Percentiles rank a stretch among this genome's conserved stretches.
These are phyloP conservation scores for Chlorella sp. DNA, from an alignment of 139 green algal genomes.

Conservation along the genomic window DNA sequence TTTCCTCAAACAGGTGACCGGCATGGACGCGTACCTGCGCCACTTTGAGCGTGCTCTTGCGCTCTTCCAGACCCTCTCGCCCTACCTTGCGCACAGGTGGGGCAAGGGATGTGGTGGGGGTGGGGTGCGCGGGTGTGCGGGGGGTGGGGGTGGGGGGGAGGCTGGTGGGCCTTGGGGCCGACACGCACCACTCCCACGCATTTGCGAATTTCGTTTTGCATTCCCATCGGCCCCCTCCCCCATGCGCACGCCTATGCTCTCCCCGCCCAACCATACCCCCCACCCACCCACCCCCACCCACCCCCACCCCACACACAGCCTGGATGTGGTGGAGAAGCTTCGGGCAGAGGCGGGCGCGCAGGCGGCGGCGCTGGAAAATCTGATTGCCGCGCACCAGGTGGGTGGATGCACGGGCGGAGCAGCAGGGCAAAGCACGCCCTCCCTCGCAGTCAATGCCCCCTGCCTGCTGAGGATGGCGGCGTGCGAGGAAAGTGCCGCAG, in stretches of 20 bases:
- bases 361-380: slow-evolving; percentile 40
- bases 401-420: slow-evolving; percentile 24
- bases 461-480: no score
- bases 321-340: slow-evolving; percentile 34
- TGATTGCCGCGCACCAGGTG: slow-evolving; percentile 33
- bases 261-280: no score
- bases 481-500: no score
- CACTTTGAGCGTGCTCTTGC: slow-evolving; percentile 63
- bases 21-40: slow-evolving; percentile 63
- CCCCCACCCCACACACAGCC: no score
- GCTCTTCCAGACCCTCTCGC: slow-evolving; percentile 44
- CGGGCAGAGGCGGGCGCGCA: slow-evolving; percentile 35
- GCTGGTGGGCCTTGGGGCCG: not conserved
- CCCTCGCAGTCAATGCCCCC: no score
- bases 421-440: no score
- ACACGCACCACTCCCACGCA: not conserved
- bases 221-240: no score
- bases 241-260: no score
- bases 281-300: no score
- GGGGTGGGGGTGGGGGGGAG: not conserved
- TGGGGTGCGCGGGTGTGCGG: not conserved
- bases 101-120: not conserved
- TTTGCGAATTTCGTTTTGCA: not conserved
- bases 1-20: no score
- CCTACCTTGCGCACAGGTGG: slow-evolving; percentile 42